Evolutionary conservation across 129 eudicot genomes (phyloP).

Genomic region (Artemisia argyi): DNA sequence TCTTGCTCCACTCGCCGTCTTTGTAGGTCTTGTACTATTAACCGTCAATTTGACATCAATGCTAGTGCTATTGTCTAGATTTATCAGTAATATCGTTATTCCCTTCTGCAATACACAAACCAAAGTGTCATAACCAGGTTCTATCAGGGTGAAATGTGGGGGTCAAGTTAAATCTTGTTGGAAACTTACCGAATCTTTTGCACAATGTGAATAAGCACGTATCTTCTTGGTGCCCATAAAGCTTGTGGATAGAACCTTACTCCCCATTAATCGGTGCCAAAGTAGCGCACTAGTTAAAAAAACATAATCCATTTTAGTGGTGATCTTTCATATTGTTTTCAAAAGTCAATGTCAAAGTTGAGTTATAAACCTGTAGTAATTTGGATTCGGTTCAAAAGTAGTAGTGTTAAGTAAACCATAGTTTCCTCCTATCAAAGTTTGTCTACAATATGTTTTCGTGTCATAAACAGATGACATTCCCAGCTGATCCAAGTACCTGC

Average conservation of each 20-base stretch:
- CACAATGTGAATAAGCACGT: constrained; percentile 82
- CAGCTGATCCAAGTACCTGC: constrained; percentile 90
- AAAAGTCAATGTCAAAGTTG: constrained; percentile 7
- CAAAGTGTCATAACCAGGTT: not conserved
- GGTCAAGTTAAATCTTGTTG: constrained; percentile 1
- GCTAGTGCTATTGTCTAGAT: constrained; percentile 46
- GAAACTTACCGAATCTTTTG: constrained; percentile 72
- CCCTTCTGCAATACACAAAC: constrained; percentile 55
- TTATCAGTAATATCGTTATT: constrained; percentile 54
- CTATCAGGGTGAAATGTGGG: not conserved
- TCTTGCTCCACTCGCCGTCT: constrained; percentile 1
- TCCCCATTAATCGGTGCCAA: constrained; percentile 92
- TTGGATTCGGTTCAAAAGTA: constrained; percentile 77
- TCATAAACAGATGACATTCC: constrained; percentile 64
- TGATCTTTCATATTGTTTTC: not conserved
- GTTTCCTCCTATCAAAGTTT: constrained; percentile 81
- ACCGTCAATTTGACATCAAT: constrained; percentile 21
- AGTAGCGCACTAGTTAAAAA: constrained; percentile 69
- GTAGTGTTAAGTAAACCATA: constrained; percentile 80
- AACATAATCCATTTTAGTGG: not conserved
- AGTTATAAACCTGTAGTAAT: constrained; percentile 69
- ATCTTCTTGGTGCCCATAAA: constrained; percentile 59
- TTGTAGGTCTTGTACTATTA: constrained; percentile 34
- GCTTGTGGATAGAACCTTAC: constrained; percentile 56
- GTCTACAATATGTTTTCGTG: constrained; percentile 79